Conservation (phyloP, 176 grass and related monocot species). For the Raddia distichophylla region DNA sequence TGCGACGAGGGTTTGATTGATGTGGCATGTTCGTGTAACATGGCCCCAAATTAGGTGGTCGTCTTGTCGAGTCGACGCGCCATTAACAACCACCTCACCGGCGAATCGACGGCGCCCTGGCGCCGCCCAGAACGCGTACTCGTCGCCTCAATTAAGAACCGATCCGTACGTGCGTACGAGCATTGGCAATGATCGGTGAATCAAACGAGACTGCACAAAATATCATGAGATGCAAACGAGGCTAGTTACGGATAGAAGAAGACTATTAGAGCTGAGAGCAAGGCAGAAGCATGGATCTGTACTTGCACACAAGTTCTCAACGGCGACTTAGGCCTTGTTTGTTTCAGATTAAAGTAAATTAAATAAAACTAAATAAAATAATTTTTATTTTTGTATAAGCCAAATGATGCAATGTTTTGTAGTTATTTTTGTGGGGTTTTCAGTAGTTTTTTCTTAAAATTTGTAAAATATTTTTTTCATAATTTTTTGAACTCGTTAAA, state of each 20-base stretch:
- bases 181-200: background rate
- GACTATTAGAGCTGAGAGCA: no score
- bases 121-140: background rate
- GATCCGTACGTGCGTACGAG: background rate
- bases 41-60: constrained; percentile 37
- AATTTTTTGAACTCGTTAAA: no score
- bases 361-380: no score
- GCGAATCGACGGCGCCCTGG: constrained; percentile 3
- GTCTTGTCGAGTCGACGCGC: background rate
- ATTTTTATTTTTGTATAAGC: no score
- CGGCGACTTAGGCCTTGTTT: no score
- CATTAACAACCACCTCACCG: background rate
- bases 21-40: constrained; percentile 53
- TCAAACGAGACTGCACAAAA: background rate
- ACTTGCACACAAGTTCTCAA: background rate
- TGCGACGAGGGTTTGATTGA: constrained; percentile 32
- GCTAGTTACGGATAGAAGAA: background rate
- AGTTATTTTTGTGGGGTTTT: no score
- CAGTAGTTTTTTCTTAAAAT: no score
- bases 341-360: no score
- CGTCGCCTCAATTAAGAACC: background rate
- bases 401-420: no score
- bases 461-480: no score
- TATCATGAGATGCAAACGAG: background rate
- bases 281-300: background rate